These are phyloP conservation scores for Tilletia indica DNA, from an alignment of 1,284 basidiomycete genomes.

Conservation along the genomic window DNA sequence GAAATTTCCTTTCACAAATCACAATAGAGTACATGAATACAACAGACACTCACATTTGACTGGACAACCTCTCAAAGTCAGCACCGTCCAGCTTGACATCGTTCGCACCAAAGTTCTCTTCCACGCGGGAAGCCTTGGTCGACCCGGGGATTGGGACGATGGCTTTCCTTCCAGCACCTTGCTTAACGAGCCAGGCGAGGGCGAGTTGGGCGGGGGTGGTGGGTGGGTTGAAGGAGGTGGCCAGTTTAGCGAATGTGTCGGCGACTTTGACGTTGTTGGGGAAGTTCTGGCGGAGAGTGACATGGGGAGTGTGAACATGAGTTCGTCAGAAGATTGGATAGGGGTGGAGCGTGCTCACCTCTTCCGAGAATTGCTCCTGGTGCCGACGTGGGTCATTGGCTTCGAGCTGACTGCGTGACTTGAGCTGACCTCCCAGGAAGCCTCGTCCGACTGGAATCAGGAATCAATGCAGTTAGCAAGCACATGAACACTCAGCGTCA, in stretches of 20 bases:
- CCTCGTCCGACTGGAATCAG: conserved; percentile 55
- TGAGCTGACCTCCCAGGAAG: conserved; percentile 64
- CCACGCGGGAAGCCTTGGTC: conserved; percentile 49
- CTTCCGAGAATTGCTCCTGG: conserved; percentile 18
- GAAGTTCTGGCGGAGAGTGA: conserved; percentile 59
- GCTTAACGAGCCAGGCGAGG: conserved; percentile 63
- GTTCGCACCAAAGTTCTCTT: conserved; percentile 33
- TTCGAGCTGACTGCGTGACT: conserved; percentile 62
- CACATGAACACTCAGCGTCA: too few species aligned
- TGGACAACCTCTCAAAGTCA: neutral
- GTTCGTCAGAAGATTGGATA: neutral
- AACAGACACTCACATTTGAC: neutral
- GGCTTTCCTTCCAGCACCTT: conserved; percentile 62
- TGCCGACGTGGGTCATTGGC: conserved; percentile 60
- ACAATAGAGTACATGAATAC: too few species aligned
- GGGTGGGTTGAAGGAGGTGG: conserved; percentile 25
- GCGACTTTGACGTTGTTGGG: conserved; percentile 64
- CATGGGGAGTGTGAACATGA: neutral
- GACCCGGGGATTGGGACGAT: conserved; percentile 62
- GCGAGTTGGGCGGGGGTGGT: conserved; percentile 64
- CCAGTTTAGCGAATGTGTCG: conserved; percentile 57
- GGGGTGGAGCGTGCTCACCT: conserved; percentile 4
- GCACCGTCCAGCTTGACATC: neutral
- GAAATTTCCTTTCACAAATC: too few species aligned
- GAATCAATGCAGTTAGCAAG: neutral